Evolutionary conservation across 2,329 filamentous ascomycete species (phyloP).

Genomic region (Leptographium lundbergii): DNA sequence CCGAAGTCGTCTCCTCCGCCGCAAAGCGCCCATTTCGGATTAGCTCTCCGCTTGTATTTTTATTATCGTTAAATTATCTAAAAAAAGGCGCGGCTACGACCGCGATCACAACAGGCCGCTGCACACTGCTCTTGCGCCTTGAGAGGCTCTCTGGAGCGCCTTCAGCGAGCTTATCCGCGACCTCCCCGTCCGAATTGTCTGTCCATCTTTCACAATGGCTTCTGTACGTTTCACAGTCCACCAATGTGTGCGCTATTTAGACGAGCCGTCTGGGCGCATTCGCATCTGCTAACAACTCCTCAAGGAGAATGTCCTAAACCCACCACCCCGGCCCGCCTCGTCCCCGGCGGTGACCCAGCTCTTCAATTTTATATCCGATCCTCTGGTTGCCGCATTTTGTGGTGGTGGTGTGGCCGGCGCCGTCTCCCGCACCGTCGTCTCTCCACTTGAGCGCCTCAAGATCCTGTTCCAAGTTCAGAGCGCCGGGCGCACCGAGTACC

Average conservation of each 20-base stretch:
- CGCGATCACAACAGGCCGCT: background rate
- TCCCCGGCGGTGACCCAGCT: conserved; percentile 20
- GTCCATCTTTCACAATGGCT: background rate
- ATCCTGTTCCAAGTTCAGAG: conserved; percentile 97
- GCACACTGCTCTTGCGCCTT: background rate
- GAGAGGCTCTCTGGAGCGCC: background rate
- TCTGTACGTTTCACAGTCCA: background rate
- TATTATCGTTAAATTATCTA: background rate
- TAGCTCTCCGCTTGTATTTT: background rate
- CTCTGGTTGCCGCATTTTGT: conserved; percentile 82
- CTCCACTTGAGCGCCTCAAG: conserved; percentile 87
- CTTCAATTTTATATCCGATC: conserved; percentile 54
- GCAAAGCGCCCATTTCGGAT: background rate
- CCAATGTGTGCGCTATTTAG: background rate
- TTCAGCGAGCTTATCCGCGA: background rate
- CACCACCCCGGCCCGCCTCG: conserved; percentile 11
- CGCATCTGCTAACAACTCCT: background rate
- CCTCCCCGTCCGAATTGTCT: background rate
- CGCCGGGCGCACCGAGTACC: conserved; percentile 81
- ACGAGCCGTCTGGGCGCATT: background rate
- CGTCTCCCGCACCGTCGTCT: conserved; percentile 95
- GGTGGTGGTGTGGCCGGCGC: conserved; percentile 90
- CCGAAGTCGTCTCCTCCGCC: background rate
- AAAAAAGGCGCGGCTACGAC: background rate
- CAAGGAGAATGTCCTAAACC: conserved; percentile 6